Evolutionary conservation across 2,329 filamentous ascomycete genomes (phyloP), one percentile per base, ranked within the genome.

Genomic region (Drechmeria coniospora): DNA sequence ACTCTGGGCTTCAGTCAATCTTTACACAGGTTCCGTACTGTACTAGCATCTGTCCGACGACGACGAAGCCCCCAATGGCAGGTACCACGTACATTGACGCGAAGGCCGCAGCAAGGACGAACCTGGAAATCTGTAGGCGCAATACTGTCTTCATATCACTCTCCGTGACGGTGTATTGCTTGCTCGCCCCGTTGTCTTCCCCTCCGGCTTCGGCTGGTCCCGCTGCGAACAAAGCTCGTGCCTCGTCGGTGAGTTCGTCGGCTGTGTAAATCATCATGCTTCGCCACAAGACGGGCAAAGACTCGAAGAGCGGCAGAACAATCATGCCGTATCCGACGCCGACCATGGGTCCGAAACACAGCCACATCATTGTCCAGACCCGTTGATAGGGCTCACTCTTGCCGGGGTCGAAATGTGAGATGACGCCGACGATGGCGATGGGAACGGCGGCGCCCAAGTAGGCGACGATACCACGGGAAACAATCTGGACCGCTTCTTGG

Each of bases 331-430:
- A 16, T 3, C 30, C 30, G 8, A 19, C 17, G 15, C 26, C 30
- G 18, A 32, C 20, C 18, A 26, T 15, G 16, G 30, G 30, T 3
- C 30, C 30, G 7, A 28, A 16, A 18, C 26, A 27, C 7, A 32
- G 23, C 30, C 30, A 32, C 3, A 28, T 17, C 26, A 29, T 32
- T 3, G 26, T 32, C 30, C 26, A 32, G 4, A 29, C 27, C 6
- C 30, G 26, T n/a, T 32, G 22, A 13, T 21, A 29, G 10, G 15
- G 2, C 2, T 14, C 23, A 8, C 30, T 32, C 12, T 23, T n/a
- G 10, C 30, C 26, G 1, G 30, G 20, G 5, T 23, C 13, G 27
- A 32, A 32, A 4, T 15, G 15, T 8, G 30, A 32, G 6, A 29
- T 17, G 1, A 17, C 30, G 15, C 30, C 30, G 6, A 32, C 30